A percentile compares a stretch with the other conserved stretches of the same genome.
These are phyloP conservation scores for Candida ovalis DNA, from an alignment of 805 yeast genomes.

Conservation along the genomic window DNA sequence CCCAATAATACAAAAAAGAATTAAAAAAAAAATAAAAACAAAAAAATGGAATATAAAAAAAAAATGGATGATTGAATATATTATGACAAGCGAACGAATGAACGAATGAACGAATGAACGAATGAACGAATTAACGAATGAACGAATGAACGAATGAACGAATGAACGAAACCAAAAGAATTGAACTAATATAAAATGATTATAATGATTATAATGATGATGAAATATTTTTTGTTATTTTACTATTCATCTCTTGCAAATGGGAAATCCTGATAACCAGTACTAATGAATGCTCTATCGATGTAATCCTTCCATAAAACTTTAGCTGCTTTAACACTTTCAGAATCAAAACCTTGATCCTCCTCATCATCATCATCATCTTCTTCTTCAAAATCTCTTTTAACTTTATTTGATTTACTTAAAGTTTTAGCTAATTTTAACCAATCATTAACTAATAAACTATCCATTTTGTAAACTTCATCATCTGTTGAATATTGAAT, in stretches of 20 bases:
- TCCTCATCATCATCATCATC: conserved; percentile 3
- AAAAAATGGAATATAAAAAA: too few relatives aligned
- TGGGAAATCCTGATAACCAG: conserved; percentile 57
- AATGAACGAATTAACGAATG: too few relatives aligned
- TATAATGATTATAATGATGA: background rate
- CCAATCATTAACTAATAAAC: conserved; percentile 61
- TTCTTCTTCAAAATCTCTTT: conserved; percentile 3
- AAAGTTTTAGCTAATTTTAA: conserved; percentile 51
- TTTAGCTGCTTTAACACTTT: conserved; percentile 21
- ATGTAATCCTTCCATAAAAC: conserved; percentile 54
- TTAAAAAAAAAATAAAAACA: too few relatives aligned
- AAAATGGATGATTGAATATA: too few relatives aligned
- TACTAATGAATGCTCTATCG: conserved; percentile 56
- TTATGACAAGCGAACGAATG: too few relatives aligned
- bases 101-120: too few relatives aligned
- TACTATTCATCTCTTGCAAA: conserved; percentile 7
- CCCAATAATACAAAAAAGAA: too few relatives aligned
- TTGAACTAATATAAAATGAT: too few relatives aligned
- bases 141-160: too few relatives aligned
- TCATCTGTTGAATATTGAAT: conserved; percentile 71
- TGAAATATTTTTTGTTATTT: background rate
- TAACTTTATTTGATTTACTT: conserved; percentile 35
- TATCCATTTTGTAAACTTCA: conserved; percentile 47
- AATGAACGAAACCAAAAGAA: too few relatives aligned
- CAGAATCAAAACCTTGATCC: background rate